Conservation (phyloP, 371 early-diverging fungal species). For the Gilbertella persicaria region DNA sequence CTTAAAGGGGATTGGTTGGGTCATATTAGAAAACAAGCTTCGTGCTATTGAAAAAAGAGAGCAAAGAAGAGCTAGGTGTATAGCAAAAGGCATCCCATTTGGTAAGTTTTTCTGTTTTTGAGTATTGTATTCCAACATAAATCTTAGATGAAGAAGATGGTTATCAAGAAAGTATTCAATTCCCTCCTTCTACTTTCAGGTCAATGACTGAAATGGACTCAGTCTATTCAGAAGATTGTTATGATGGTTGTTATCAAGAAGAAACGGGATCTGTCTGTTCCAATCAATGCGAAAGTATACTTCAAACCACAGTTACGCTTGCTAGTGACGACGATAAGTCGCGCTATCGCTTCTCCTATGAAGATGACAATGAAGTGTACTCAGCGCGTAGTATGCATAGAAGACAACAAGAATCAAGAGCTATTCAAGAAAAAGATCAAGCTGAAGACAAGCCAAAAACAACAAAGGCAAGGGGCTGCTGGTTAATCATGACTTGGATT, state of each 20-base stretch:
- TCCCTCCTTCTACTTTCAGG: slow-evolving; percentile 15
- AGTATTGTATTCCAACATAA: background rate
- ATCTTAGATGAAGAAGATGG: slow-evolving; percentile 15
- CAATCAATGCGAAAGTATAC: slow-evolving; percentile 22
- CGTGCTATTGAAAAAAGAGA: slow-evolving; percentile 44
- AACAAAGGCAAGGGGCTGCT: slow-evolving; percentile 58
- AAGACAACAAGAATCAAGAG: background rate
- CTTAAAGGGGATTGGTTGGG: slow-evolving; percentile 73
- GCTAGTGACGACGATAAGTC: slow-evolving; percentile 7
- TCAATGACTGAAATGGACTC: slow-evolving; percentile 32
- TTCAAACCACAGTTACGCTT: background rate
- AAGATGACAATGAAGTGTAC: slow-evolving; percentile 1
- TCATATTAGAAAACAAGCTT: slow-evolving; percentile 60
- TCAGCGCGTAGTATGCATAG: background rate
- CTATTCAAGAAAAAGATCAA: background rate
- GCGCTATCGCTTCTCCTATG: slow-evolving; percentile 13
- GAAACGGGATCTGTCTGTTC: slow-evolving; percentile 34
- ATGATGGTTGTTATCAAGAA: slow-evolving; percentile 30
- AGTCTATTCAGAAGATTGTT: slow-evolving; percentile 49
- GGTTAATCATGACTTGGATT: slow-evolving; percentile 82
- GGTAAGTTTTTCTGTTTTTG: no score
- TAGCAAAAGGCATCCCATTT: slow-evolving; percentile 33
- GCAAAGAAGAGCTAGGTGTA: slow-evolving; percentile 34
- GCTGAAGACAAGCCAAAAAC: slow-evolving; percentile 26
- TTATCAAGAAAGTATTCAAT: slow-evolving; percentile 18